These are phyloP conservation scores for Rubia balearica DNA, from an alignment of 305 asterid genomes.

Conservation along the genomic window DNA sequence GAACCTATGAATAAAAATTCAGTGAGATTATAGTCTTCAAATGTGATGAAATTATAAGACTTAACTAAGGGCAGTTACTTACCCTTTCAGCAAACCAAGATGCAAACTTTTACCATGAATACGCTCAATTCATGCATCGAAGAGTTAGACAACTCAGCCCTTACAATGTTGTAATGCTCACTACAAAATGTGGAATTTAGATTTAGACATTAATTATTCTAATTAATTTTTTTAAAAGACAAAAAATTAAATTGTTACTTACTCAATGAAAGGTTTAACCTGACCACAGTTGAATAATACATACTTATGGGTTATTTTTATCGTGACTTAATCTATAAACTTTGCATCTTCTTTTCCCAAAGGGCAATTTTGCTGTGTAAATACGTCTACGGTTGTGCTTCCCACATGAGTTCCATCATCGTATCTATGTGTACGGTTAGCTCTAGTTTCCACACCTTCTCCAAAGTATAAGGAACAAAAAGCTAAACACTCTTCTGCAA, in stretches of 20 bases:
- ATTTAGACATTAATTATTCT: background rate
- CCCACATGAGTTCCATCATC: background rate
- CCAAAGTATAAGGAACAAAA: conserved; percentile 1
- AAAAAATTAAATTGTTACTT: background rate
- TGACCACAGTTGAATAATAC: background rate
- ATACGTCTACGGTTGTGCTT: background rate
- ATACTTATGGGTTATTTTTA: background rate
- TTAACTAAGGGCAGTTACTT: too few relatives aligned
- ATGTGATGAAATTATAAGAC: background rate
- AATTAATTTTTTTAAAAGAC: background rate
- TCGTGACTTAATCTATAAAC: background rate
- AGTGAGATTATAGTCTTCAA: background rate
- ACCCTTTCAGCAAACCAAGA: too few relatives aligned
- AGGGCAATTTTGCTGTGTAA: background rate
- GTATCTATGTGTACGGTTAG: background rate
- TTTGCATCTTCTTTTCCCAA: background rate
- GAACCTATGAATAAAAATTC: background rate
- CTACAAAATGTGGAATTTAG: background rate
- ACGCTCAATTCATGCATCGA: background rate
- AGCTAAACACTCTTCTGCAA: background rate
- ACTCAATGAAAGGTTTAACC: background rate
- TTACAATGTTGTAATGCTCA: background rate
- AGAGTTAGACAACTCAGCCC: background rate
- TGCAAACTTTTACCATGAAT: background rate
- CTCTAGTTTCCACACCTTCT: background rate